Conservation (phyloP, 192 early-diverging fungal genomes). For the Rhizophlyctis rosea region DNA sequence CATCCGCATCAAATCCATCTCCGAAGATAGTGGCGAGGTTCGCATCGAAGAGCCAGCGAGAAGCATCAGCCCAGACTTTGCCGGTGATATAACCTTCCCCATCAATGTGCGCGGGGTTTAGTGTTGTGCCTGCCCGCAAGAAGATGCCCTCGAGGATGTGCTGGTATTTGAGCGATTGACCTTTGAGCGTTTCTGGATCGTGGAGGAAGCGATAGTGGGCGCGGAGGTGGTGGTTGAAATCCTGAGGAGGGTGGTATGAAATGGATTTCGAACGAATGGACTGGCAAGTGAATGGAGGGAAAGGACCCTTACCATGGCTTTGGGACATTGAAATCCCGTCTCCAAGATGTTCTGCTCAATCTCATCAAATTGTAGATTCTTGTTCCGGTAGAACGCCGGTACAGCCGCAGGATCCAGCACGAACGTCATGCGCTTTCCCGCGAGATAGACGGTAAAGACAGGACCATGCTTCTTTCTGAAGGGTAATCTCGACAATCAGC, state of each 20-base stretch:
- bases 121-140: too few relatives aligned
- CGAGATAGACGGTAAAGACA: neutral
- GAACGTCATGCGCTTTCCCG: neutral
- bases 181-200: too few relatives aligned
- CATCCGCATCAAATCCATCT: neutral
- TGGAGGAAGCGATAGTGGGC: neutral
- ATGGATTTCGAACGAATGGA: too few relatives aligned
- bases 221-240: neutral
- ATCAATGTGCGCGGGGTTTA: too few relatives aligned
- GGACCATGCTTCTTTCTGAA: neutral
- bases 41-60: neutral
- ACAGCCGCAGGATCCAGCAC: neutral
- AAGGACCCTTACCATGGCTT: too few relatives aligned
- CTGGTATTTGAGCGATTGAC: too few relatives aligned
- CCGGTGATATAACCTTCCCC: neutral
- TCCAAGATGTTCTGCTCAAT: too few relatives aligned
- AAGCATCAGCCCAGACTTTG: neutral
- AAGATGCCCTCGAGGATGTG: too few relatives aligned
- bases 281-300: too few relatives aligned
- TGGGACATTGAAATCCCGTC: too few relatives aligned
- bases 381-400: neutral
- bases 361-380: neutral
- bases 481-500: too few relatives aligned
- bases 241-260: too few relatives aligned
- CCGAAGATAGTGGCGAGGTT: neutral